phyloP scores from a whole-genome alignment of 2,329 filamentous ascomycete genomes.

The Neopestalotiopsis sp. region DNA sequence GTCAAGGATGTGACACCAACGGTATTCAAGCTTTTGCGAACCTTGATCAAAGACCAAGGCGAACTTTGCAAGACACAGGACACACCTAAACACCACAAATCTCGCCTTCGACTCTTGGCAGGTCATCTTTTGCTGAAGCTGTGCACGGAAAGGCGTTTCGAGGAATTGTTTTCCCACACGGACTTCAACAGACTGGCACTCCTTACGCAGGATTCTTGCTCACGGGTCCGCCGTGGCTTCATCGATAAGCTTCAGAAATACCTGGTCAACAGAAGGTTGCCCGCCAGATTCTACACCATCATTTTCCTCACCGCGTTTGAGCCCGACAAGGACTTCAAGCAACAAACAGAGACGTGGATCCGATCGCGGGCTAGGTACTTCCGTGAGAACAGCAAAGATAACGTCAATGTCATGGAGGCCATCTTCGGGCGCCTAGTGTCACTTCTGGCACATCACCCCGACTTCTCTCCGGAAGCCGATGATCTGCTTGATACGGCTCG shows the following conservation, averaged over 20 bases:
- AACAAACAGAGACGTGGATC: conserved; percentile 85
- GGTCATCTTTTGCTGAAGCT: conserved; percentile 85
- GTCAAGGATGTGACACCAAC: conserved; percentile 67
- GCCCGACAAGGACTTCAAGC: conserved; percentile 74
- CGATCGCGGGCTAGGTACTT: conserved; percentile 78
- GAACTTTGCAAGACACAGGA: conserved; percentile 78
- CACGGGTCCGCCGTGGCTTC: conserved; percentile 79
- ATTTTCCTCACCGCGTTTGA: conserved; percentile 93
- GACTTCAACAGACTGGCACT: conserved; percentile 85
- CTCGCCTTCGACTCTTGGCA: conserved; percentile 81
- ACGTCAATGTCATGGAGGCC: conserved; percentile 70
- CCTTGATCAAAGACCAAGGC: conserved; percentile 75
- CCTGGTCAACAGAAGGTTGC: conserved; percentile 73
- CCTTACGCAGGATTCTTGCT: conserved; percentile 78
- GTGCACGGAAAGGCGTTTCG: conserved; percentile 76
- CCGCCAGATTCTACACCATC: conserved; percentile 83
- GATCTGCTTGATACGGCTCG: conserved; percentile 82
- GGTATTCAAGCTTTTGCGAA: conserved; percentile 81
- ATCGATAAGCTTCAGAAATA: conserved; percentile 90
- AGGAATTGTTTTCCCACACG: conserved; percentile 72
- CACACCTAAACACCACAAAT: conserved; percentile 79
- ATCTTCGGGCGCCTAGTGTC: conserved; percentile 84
- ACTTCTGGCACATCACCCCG: conserved; percentile 90
- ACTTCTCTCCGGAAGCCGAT: conserved; percentile 72
- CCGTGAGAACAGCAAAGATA: conserved; percentile 59